Percentiles rank a stretch among this genome's conserved stretches.
Conservation (phyloP, 2,329 filamentous ascomycete genomes). For the Metarhizium rileyi region DNA sequence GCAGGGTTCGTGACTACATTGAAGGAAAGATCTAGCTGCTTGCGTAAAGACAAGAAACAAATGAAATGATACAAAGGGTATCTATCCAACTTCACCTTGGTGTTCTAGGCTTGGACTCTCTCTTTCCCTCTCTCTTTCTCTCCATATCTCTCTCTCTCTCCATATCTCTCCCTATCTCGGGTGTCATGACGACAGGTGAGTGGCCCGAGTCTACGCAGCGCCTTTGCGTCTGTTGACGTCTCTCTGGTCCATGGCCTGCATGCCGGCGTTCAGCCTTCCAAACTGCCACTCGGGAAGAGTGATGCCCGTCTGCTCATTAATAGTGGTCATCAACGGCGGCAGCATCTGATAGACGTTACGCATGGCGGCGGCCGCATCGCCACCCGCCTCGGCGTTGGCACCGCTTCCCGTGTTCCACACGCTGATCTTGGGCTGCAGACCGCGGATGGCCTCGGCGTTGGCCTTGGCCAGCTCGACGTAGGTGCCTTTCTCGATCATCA, state of each 20-base stretch:
- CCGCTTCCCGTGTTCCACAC: constrained; percentile 72
- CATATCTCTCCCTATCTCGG: too few relatives aligned
- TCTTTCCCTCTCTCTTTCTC: too few relatives aligned
- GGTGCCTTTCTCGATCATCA: constrained; percentile 79
- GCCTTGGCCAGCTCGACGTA: constrained; percentile 70
- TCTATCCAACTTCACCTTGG: too few relatives aligned
- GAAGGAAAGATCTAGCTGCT: too few relatives aligned
- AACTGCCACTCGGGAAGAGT: constrained; percentile 69
- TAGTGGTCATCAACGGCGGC: constrained; percentile 73
- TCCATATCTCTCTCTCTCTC: too few relatives aligned
- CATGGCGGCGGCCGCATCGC: constrained; percentile 49
- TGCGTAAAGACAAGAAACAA: too few relatives aligned
- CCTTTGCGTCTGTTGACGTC: constrained; percentile 7
- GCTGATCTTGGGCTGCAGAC: constrained; percentile 80
- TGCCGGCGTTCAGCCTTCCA: constrained; percentile 31
- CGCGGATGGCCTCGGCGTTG: constrained; percentile 65
- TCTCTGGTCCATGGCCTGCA: constrained; percentile 19
- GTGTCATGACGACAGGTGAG: too few relatives aligned
- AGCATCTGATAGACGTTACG: constrained; percentile 78
- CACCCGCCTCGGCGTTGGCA: constrained; percentile 28
- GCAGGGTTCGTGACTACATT: too few relatives aligned
- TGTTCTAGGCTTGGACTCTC: too few relatives aligned
- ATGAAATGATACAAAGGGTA: too few relatives aligned
- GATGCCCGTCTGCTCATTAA: constrained; percentile 84
- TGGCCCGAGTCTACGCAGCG: background rate